phyloP scores from a whole-genome alignment of 2,329 filamentous ascomycete species.

The Fusarium transvaalense region DNA sequence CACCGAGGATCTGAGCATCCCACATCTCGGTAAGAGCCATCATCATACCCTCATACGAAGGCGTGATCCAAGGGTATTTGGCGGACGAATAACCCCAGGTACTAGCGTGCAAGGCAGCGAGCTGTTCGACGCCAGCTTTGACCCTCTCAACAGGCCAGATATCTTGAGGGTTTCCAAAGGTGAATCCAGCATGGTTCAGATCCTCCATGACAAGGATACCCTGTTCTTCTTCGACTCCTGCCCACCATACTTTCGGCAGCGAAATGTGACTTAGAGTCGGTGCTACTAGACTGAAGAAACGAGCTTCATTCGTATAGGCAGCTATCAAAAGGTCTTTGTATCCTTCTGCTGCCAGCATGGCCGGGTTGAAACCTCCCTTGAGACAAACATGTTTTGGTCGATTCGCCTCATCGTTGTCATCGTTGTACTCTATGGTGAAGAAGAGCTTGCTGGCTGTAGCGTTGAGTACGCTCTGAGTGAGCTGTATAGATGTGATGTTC shows the following conservation, averaged over 20 bases:
- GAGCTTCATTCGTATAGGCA: constrained; percentile 11
- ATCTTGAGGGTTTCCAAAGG: constrained; percentile 13
- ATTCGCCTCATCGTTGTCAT: neutral
- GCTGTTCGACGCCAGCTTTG: neutral
- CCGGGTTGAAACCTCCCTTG: constrained; percentile 20
- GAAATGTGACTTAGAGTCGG: neutral
- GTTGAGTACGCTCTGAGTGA: neutral
- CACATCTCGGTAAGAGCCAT: constrained; percentile 11
- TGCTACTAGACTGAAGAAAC: constrained; percentile 8
- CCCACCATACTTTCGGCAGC: constrained; percentile 7
- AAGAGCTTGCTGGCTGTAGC: constrained; percentile 17
- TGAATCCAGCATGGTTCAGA: constrained; percentile 5
- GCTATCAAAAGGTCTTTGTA: neutral
- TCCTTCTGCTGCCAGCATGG: neutral
- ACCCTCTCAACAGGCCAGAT: neutral
- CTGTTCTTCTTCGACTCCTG: neutral
- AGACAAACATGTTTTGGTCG: constrained; percentile 7
- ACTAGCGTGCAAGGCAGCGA: constrained; percentile 19
- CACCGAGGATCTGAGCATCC: neutral
- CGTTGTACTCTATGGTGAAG: neutral
- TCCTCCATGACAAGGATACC: constrained; percentile 29
- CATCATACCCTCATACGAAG: constrained; percentile 19
- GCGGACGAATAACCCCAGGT: constrained; percentile 10
- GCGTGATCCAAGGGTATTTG: constrained; percentile 12
- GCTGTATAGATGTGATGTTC: neutral